Conservation (phyloP, 129 eudicot genomes). For the Pulicaria dysenterica region DNA sequence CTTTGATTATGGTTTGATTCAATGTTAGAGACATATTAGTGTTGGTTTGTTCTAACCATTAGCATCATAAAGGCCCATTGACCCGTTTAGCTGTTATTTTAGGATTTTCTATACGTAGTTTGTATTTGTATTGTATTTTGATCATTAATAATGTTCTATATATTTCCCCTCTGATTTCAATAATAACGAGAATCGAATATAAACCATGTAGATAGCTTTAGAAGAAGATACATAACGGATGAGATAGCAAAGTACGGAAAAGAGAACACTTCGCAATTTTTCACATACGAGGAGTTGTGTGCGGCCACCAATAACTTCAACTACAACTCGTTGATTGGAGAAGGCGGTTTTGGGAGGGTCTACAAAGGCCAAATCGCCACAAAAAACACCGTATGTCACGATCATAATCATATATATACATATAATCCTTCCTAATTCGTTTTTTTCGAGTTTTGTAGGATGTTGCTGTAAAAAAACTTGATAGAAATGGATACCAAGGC, state of each 20-base stretch:
- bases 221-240: constrained; percentile 58
- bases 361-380: constrained; percentile 67
- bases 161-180: not conserved
- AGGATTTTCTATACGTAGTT: not conserved
- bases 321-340: constrained; percentile 62
- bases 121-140: not conserved
- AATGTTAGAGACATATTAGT: not conserved
- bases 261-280: constrained; percentile 55
- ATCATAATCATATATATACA: not conserved
- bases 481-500: constrained; percentile 93
- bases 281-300: constrained; percentile 62
- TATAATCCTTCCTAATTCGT: not conserved
- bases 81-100: no score
- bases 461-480: constrained; percentile 87
- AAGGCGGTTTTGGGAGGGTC: constrained; percentile 97
- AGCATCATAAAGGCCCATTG: no score
- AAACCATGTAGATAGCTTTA: constrained; percentile 56
- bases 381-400: constrained; percentile 47
- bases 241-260: constrained; percentile 63
- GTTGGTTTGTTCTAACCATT: not conserved
- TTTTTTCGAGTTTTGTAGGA: constrained; percentile 42
- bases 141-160: not conserved
- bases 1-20: not conserved
- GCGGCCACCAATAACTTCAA: constrained; percentile 70
- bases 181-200: not conserved